Percentiles rank a stretch among this genome's conserved stretches.
Conservation (phyloP, 768 basidiomycete species). For the Boletales sp. region DNA sequence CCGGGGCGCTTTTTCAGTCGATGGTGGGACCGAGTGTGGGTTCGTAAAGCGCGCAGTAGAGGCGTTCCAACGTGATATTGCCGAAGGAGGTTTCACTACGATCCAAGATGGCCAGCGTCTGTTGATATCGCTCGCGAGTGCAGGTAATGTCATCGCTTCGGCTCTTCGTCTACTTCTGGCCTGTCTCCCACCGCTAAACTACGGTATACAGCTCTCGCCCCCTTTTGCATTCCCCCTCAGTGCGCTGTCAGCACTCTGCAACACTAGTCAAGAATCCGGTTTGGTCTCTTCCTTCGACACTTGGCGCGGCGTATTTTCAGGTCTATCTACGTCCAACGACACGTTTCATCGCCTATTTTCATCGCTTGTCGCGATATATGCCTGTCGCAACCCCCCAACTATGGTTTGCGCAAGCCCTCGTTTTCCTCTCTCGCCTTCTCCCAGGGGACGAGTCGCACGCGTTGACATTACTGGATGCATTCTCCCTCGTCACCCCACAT, state of each 20-base stretch:
- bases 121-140: slow-evolving; percentile 30
- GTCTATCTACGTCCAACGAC: slow-evolving; percentile 47
- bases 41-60: slow-evolving; percentile 38
- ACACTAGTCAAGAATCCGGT: slow-evolving; percentile 46
- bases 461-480: slow-evolving; percentile 32
- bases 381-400: slow-evolving; percentile 53
- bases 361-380: slow-evolving; percentile 54
- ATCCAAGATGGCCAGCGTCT: slow-evolving; percentile 5
- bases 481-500: slow-evolving; percentile 15
- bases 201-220: slow-evolving; percentile 40
- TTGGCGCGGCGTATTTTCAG: slow-evolving; percentile 4
- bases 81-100: neutral
- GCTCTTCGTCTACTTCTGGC: slow-evolving; percentile 63
- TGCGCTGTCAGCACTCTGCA: slow-evolving; percentile 49
- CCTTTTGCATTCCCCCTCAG: slow-evolving; percentile 62
- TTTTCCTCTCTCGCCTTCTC: slow-evolving; percentile 50
- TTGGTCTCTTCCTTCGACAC: slow-evolving; percentile 37
- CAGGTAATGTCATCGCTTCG: slow-evolving; percentile 39
- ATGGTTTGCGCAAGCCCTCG: slow-evolving; percentile 66
- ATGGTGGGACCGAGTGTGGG: slow-evolving; percentile 30
- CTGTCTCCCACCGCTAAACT: slow-evolving; percentile 45
- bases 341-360: slow-evolving; percentile 48
- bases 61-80: slow-evolving; percentile 31
- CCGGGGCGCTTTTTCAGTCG: slow-evolving; percentile 35
- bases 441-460: slow-evolving; percentile 76